Conservation (phyloP, 2,329 filamentous ascomycete genomes). For the Microdochium paspali region DNA sequence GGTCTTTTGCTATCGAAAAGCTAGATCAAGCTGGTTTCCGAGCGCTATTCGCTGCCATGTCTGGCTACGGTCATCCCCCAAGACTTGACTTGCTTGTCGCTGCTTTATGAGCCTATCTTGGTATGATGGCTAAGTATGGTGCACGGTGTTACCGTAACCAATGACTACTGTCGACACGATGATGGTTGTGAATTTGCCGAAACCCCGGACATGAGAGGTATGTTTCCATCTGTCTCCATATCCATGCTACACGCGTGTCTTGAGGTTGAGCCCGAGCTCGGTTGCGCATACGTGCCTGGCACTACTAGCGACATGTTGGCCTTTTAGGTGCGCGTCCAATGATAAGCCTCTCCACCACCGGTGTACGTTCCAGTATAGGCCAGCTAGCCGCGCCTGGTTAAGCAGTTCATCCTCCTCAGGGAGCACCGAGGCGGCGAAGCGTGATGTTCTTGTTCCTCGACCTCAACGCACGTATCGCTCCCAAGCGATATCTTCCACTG, state of each 20-base stretch:
- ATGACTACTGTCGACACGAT: background rate
- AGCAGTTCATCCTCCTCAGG: background rate
- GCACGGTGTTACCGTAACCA: slow-evolving; percentile 5
- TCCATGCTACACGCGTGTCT: slow-evolving; percentile 5
- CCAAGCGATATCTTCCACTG: background rate
- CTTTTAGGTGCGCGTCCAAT: background rate
- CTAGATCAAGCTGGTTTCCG: slow-evolving; percentile 53
- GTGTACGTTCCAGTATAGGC: background rate
- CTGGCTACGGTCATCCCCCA: background rate
- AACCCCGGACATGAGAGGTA: background rate
- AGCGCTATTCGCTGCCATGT: slow-evolving; percentile 49
- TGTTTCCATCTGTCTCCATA: background rate
- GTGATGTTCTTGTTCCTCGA: background rate
- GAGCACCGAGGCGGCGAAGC: background rate
- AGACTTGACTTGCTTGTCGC: background rate
- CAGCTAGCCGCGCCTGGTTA: background rate
- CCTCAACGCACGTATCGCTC: background rate
- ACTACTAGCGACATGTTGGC: background rate
- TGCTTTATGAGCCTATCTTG: slow-evolving; percentile 33
- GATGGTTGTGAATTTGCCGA: background rate
- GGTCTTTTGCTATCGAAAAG: slow-evolving; percentile 66
- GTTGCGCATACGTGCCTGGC: background rate
- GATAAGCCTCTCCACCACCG: background rate
- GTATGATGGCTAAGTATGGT: slow-evolving; percentile 36
- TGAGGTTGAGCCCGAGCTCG: slow-evolving; percentile 8